Base-by-base conservation (phyloP, 768 basidiomycete species). In the Trametes cingulata region DNA sequence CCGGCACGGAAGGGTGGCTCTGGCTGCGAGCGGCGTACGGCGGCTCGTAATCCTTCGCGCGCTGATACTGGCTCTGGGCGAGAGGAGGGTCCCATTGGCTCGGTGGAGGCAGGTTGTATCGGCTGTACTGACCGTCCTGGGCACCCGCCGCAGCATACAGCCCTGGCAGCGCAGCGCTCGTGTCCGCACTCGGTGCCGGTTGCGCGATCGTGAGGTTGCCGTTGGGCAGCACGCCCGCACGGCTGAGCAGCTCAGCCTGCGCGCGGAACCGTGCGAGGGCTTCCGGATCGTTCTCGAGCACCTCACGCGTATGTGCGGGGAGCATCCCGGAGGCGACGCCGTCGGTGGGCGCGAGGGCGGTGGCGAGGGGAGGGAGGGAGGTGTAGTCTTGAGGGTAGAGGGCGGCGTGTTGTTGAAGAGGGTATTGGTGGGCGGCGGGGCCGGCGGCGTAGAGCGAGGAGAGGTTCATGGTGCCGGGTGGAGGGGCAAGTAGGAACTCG, bases 251-350 rank as follows among this genome's bases (percentile, higher is more conserved):
- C 12, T 85, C 84, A 0, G 76, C 71, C 55, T 83, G 78, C 0
- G 74, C 71, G 6, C 80, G 76, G 64, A 81, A 85, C 56, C 82
- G 81, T 12, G 74, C 74, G 19, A 76, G 58, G 63, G 80, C 75
- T 36, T 86, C 84, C 0, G 72, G 62, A 35, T 54, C 56, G 12
- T 35, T 1, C 12, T 54, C 52, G 39, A 62, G 24, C 4, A 41
- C 49, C 15, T 62, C 61, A 2, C 61, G 55, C 6, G 56, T 27
- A 12, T 53, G 52, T 17, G 25, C 12, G 7, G 52, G 55, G 0
- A 63, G 41, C 39, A 64, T 37, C 1, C 37, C 19, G 10, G 58
- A 47, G 17, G 54, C 49, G 1, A 37, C 20, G 17, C 39, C 37
- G 27, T 60, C 54, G 3, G 54, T 37, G 1, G 63, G 58, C 6